Evolutionary conservation across 306 rosid species (phyloP).

Genomic region (Corylus heterophylla): DNA sequence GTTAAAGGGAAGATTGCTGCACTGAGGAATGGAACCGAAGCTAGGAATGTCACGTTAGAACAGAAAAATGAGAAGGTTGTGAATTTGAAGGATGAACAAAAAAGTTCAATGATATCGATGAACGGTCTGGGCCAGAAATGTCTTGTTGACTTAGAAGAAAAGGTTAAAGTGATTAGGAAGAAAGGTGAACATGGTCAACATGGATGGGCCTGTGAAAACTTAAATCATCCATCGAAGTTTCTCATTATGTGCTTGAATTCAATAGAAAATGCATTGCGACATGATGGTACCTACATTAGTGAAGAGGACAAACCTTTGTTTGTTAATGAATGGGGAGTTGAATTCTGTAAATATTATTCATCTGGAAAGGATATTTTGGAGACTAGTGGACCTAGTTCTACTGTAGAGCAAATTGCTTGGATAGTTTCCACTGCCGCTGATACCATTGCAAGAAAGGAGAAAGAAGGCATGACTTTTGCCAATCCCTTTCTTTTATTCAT

Average conservation of each 20-base stretch:
- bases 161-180: conserved; percentile 30
- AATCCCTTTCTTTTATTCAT: conserved; percentile 84
- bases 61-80: conserved; percentile 18
- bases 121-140: conserved; percentile 20
- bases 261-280: conserved; percentile 64
- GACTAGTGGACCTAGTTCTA: conserved; percentile 62
- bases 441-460: conserved; percentile 74
- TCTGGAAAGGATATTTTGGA: conserved; percentile 74
- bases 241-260: conserved; percentile 72
- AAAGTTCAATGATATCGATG: conserved; percentile 15
- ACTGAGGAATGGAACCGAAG: conserved; percentile 19
- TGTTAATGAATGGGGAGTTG: conserved; percentile 77
- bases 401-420: conserved; percentile 86
- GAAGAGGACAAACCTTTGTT: conserved; percentile 66
- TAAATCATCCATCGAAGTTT: conserved; percentile 71
- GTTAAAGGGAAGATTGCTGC: conserved; percentile 41
- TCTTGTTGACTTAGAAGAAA: conserved; percentile 24
- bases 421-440: conserved; percentile 77
- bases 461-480: conserved; percentile 57
- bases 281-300: conserved; percentile 45
- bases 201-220: conserved; percentile 33
- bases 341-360: conserved; percentile 73
- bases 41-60: conserved; percentile 11
- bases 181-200: conserved; percentile 18
- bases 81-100: conserved; percentile 23